phyloP scores from a whole-genome alignment of 441 rosid species.

The Theobroma grandiflorum region DNA sequence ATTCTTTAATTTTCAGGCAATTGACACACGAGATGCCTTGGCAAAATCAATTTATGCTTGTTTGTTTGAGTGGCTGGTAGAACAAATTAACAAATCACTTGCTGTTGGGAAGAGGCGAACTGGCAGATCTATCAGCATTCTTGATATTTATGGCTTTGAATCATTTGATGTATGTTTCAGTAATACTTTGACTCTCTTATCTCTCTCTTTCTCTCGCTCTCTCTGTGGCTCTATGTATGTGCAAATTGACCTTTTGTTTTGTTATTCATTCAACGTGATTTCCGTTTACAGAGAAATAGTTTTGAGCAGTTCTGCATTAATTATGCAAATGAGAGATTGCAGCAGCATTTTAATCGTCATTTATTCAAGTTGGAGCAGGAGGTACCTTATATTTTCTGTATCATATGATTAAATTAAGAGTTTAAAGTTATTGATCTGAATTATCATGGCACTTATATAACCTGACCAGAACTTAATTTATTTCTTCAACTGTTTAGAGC shows the following conservation, averaged over 20 bases:
- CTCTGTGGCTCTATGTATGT: neutral
- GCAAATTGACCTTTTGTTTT: slow-evolving; percentile 24
- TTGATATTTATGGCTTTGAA: slow-evolving; percentile 99
- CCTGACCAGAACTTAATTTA: slow-evolving; percentile 1
- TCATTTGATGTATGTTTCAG: slow-evolving; percentile 84
- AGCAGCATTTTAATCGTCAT: slow-evolving; percentile 99
- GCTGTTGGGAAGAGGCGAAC: slow-evolving; percentile 95
- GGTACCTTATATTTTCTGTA: slow-evolving; percentile 51
- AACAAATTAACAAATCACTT: slow-evolving; percentile 96
- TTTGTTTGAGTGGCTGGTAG: slow-evolving; percentile 97
- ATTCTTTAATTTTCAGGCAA: slow-evolving; percentile 68
- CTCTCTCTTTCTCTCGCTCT: slow-evolving; percentile 4
- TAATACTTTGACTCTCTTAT: slow-evolving; percentile 24
- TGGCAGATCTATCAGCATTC: slow-evolving; percentile 99
- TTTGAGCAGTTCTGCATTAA: slow-evolving; percentile 99
- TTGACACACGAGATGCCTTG: slow-evolving; percentile 94
- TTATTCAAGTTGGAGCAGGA: slow-evolving; percentile 98
- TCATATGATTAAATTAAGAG: slow-evolving; percentile 8
- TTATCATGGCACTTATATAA: slow-evolving; percentile 12
- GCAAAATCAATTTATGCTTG: slow-evolving; percentile 95
- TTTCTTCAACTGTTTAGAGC: slow-evolving; percentile 16
- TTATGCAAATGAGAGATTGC: slow-evolving; percentile 99
- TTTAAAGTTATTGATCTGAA: slow-evolving; percentile 18
- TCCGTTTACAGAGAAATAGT: slow-evolving; percentile 85
- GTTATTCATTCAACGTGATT: slow-evolving; percentile 26